phyloP scores from a whole-genome alignment of 495 filamentous ascomycete species.

The Terfezia claveryi region DNA sequence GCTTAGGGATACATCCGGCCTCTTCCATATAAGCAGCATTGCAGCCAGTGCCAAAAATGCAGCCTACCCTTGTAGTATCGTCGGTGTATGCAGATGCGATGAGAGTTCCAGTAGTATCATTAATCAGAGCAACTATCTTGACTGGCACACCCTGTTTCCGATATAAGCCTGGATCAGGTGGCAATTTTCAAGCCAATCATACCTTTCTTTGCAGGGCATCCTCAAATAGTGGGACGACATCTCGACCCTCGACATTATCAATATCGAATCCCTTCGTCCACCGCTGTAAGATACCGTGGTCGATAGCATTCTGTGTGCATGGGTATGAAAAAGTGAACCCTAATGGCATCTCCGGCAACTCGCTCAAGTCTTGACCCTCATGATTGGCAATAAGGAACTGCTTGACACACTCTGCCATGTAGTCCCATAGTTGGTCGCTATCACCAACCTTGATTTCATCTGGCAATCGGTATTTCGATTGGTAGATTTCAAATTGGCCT shows the following conservation, averaged over 20 bases:
- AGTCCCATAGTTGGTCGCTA: slow-evolving; percentile 86
- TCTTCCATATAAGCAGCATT: slow-evolving; percentile 98
- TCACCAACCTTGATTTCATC: slow-evolving; percentile 84
- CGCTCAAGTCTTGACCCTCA: slow-evolving; percentile 34
- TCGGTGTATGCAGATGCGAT: slow-evolving; percentile 95
- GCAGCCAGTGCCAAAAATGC: slow-evolving; percentile 95
- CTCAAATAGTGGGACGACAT: slow-evolving; percentile 88
- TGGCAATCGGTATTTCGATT: slow-evolving; percentile 95
- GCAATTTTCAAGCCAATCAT: slow-evolving; percentile 7
- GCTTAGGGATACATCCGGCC: slow-evolving; percentile 74
- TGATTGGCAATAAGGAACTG: slow-evolving; percentile 93
- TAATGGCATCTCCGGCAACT: slow-evolving; percentile 48
- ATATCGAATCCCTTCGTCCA: slow-evolving; percentile 99
- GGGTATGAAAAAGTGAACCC: slow-evolving; percentile 99
- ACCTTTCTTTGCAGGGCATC: slow-evolving; percentile 56
- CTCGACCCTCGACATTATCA: slow-evolving; percentile 77
- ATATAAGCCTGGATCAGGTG: slow-evolving; percentile 6
- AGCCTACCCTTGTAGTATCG: slow-evolving; percentile 72
- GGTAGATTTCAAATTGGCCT: slow-evolving; percentile 95
- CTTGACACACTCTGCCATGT: slow-evolving; percentile 89
- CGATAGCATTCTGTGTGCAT: slow-evolving; percentile 86
- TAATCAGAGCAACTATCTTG: slow-evolving; percentile 81
- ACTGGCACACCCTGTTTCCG: slow-evolving; percentile 55
- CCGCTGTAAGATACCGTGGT: slow-evolving; percentile 83
- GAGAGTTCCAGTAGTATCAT: slow-evolving; percentile 97